Percentiles rank a stretch among this genome's conserved stretches.
Evolutionary conservation across 108 stramenopile genomes (phyloP).

Genomic region (Cyclotella atomus): DNA sequence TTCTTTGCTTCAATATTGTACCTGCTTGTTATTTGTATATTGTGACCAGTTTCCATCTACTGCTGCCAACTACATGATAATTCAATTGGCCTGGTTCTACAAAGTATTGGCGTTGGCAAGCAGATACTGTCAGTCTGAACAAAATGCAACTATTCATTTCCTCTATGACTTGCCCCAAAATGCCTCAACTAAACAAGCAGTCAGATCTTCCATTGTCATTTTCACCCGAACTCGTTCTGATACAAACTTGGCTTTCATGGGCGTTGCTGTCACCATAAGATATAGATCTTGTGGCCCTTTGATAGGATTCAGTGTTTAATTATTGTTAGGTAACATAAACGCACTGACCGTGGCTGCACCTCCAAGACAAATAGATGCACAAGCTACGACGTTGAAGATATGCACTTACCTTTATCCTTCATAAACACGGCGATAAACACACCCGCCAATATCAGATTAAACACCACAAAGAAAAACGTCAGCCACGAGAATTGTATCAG

Average conservation of each 20-base stretch:
- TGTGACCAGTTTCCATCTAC: no score
- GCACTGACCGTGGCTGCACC: no score
- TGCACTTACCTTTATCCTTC: not conserved
- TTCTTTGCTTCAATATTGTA: no score
- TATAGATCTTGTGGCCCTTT: not conserved
- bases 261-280: constrained; percentile 10
- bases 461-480: constrained; percentile 11
- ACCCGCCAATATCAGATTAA: not conserved
- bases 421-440: not conserved
- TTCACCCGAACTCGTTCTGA: constrained; percentile 8
- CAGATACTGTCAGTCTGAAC: no score
- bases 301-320: not conserved
- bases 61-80: no score
- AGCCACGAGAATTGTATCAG: constrained; percentile 15
- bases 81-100: no score
- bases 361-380: no score
- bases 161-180: constrained; percentile 13
- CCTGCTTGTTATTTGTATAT: no score
- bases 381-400: not conserved
- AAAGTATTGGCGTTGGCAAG: no score
- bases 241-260: constrained; percentile 9
- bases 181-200: not conserved
- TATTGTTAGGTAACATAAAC: no score
- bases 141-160: no score
- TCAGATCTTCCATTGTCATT: constrained; percentile 13